Percentiles rank a stretch among this genome's conserved stretches.
Evolutionary conservation across 495 filamentous ascomycete genomes (phyloP).

Genomic region (Neurospora sp.): DNA sequence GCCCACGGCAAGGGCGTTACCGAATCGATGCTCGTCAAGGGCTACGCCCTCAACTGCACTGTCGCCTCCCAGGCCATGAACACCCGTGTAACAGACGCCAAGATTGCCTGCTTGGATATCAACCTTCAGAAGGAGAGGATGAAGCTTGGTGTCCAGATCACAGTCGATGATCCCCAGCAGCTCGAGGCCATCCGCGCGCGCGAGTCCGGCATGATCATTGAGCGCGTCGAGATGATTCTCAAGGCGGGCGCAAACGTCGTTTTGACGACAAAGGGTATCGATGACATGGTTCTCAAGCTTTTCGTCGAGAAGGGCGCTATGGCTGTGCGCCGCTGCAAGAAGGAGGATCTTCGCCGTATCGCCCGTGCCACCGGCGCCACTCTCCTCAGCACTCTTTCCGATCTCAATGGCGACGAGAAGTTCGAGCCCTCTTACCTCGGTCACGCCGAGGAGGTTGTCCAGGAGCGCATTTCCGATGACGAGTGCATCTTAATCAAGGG

Average conservation of each 20-base stretch:
- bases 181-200: constrained; percentile 92
- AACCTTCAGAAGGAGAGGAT: constrained; percentile 98
- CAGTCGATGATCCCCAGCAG: constrained; percentile 92
- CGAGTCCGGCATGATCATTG: constrained; percentile 85
- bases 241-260: constrained; percentile 96
- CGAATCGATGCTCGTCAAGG: constrained; percentile 88
- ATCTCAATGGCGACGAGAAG: constrained; percentile 94
- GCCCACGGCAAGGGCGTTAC: constrained; percentile 87
- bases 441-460: constrained; percentile 85
- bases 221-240: constrained; percentile 92
- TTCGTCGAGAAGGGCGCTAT: constrained; percentile 95
- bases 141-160: constrained; percentile 98
- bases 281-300: constrained; percentile 87
- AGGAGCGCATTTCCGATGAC: constrained; percentile 96
- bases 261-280: constrained; percentile 95
- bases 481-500: constrained; percentile 97
- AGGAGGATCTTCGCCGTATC: constrained; percentile 94
- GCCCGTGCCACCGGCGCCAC: constrained; percentile 94
- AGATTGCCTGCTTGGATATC: constrained; percentile 95
- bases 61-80: constrained; percentile 98
- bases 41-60: constrained; percentile 97
- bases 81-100: constrained; percentile 84
- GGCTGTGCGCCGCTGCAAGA: constrained; percentile 95
- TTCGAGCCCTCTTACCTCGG: constrained; percentile 86
- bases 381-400: constrained; percentile 81